Evolutionary conservation across 257 asterid genomes (phyloP), one percentile per base, ranked within the genome.

Genomic region (Schizonepeta tenuifolia): DNA sequence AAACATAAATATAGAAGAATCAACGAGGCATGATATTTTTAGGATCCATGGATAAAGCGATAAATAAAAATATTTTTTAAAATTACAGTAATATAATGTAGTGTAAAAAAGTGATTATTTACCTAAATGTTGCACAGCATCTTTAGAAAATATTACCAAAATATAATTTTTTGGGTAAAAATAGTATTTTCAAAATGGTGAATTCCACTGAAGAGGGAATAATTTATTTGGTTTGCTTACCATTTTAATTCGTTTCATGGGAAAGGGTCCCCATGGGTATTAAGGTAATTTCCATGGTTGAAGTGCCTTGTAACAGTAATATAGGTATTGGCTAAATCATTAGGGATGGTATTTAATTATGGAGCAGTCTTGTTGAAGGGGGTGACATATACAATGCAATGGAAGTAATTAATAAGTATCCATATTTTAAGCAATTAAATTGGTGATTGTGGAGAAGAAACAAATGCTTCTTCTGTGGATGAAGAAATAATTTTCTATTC

Each of bases 371-470:
- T 18, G 17, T 41, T 20, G 58, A 26, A 28, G 28, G 12, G 40
- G 71, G 60, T 66, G 60, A 46, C 31, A 49, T 9, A 66, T 15
- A 47, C 54, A 15, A 66, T 56, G 33, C 60, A 21, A 21, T 20
- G n/a, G 33, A 17, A 50, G 6, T 5, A 49, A 31, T 2, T 28
- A 31, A 4, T 5, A n/a, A n/a, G n/a, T n/a, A 6, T 1, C 17
- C 4, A 4, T 6, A 4, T 0, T n/a, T 44, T 44, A 44, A 44
- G 51, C 7, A 3, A 44, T 44, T 13, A 44, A 44, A 9, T 44
- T 12, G 51, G 51, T 36, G 41, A 36, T 36, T 36, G 50, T 43
- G 51, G 51, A 44, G 41, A 36, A 44, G 18, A 44, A 13, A 13
- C 18, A 44, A n/a, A 36, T 28, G 4, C 33, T 28, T 28, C 33